These are phyloP conservation scores for Nigrospora sphaerica DNA, from an alignment of 2,329 filamentous ascomycete genomes.

Conservation along the genomic window DNA sequence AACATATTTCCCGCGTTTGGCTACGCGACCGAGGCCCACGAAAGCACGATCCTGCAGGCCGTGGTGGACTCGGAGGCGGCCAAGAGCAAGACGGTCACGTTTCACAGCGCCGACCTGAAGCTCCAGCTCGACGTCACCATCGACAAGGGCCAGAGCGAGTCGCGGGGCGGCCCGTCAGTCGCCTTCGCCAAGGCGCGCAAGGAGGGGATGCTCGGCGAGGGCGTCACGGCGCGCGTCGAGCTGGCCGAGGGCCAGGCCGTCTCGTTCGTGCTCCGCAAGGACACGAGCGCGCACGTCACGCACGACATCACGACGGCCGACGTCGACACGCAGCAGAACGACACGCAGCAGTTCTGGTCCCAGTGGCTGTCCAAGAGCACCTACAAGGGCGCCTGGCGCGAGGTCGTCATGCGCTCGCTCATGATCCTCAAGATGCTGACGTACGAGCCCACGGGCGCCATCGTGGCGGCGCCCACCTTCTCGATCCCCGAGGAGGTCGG, in stretches of 20 bases:
- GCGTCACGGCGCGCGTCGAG: constrained; percentile 52
- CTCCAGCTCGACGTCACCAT: constrained; percentile 63
- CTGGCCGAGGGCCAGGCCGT: constrained; percentile 61
- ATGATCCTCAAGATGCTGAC: constrained; percentile 72
- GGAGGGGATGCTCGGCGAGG: constrained; percentile 50
- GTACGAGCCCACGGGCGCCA: constrained; percentile 72
- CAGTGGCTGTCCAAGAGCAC: constrained; percentile 65
- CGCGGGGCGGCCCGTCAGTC: constrained; percentile 42
- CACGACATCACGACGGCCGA: constrained; percentile 49
- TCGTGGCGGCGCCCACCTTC: constrained; percentile 70
- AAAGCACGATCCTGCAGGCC: constrained; percentile 45
- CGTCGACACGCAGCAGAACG: constrained; percentile 57
- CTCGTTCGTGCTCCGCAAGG: constrained; percentile 62
- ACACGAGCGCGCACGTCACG: constrained; percentile 50
- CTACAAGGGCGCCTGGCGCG: constrained; percentile 66
- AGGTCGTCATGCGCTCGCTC: constrained; percentile 63
- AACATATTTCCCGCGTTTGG: constrained; percentile 69
- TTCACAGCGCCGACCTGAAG: constrained; percentile 50
- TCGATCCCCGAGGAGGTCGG: constrained; percentile 70
- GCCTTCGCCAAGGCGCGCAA: constrained; percentile 46
- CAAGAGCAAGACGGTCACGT: constrained; percentile 55
- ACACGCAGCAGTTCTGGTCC: constrained; percentile 66
- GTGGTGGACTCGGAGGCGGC: constrained; percentile 28
- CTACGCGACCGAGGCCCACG: constrained; percentile 59
- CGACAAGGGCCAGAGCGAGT: constrained; percentile 46